A percentile compares a stretch with the other conserved stretches of the same genome.
Evolutionary conservation across 441 rosid species (phyloP).

Genomic region (Aquilaria agallochum): DNA sequence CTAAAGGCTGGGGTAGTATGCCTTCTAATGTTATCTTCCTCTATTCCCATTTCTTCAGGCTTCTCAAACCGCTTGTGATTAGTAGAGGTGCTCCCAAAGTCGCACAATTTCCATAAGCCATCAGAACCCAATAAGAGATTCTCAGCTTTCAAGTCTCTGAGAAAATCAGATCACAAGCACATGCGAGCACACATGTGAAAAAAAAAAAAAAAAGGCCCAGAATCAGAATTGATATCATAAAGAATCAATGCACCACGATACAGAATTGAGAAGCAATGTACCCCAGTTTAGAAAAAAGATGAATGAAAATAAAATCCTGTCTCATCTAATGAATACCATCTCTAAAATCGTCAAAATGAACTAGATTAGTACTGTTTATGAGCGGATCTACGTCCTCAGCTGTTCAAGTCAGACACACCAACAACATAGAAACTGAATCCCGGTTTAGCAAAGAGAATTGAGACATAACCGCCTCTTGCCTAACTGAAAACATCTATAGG

Average conservation of each 20-base stretch:
- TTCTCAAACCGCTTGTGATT: slow-evolving; percentile 90
- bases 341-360: too few species aligned
- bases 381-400: too few species aligned
- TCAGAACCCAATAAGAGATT: slow-evolving; percentile 78
- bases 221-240: too few species aligned
- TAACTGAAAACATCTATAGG: too few species aligned
- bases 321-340: too few species aligned
- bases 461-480: too few species aligned
- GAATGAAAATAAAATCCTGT: not conserved
- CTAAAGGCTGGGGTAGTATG: slow-evolving; percentile 94
- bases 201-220: not conserved
- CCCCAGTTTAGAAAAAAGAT: not conserved
- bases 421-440: too few species aligned
- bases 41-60: slow-evolving; percentile 97
- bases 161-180: slow-evolving; percentile 4
- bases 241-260: not conserved
- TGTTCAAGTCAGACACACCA: too few species aligned
- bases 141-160: slow-evolving; percentile 92
- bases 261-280: too few species aligned
- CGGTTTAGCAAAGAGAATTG: too few species aligned
- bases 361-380: too few species aligned
- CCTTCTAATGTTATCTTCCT: slow-evolving; percentile 95
- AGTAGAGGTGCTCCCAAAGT: slow-evolving; percentile 89
- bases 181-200: too few species aligned
- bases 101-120: slow-evolving; percentile 88